A percentile compares a stretch with the other conserved stretches of the same genome.
These are phyloP conservation scores for Populus deltoides DNA, from an alignment of 345 rosid species.

Conservation along the genomic window DNA sequence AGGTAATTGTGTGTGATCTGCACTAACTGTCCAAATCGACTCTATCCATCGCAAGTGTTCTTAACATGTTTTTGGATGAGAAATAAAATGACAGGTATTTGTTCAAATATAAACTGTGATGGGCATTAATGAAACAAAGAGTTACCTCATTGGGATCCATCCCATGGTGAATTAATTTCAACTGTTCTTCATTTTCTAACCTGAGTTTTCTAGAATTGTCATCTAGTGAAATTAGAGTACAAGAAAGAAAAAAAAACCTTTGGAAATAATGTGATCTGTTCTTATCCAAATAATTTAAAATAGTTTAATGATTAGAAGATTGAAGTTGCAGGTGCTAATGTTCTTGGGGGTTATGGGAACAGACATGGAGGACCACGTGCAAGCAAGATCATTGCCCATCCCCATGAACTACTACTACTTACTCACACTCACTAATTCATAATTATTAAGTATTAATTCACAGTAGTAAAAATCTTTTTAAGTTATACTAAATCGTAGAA, in stretches of 20 bases:
- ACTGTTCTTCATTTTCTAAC: background rate
- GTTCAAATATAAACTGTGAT: background rate
- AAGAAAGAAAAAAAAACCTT: background rate
- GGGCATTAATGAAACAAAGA: conserved; percentile 3
- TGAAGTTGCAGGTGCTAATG: conserved; percentile 48
- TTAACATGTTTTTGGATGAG: background rate
- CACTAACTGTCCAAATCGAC: too few relatives aligned
- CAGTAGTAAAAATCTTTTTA: background rate
- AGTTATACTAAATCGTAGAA: background rate
- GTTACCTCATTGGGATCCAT: conserved; percentile 9
- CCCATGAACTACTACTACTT: conserved; percentile 36
- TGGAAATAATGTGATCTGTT: conserved; percentile 15
- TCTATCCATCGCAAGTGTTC: too few relatives aligned
- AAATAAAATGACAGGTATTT: background rate
- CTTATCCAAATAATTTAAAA: conserved; percentile 5
- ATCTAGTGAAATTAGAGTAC: background rate
- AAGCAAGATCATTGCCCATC: conserved; percentile 48
- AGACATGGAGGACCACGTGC: conserved; percentile 56
- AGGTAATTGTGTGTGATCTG: too few relatives aligned
- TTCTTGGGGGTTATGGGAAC: conserved; percentile 36
- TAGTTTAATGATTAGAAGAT: conserved; percentile 22
- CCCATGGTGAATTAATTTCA: background rate
- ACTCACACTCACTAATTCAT: background rate
- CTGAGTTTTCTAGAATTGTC: conserved; percentile 15
- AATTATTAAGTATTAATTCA: conserved; percentile 8